Conservation (phyloP, 1,284 basidiomycete genomes). For the Caloboletus firmus region DNA sequence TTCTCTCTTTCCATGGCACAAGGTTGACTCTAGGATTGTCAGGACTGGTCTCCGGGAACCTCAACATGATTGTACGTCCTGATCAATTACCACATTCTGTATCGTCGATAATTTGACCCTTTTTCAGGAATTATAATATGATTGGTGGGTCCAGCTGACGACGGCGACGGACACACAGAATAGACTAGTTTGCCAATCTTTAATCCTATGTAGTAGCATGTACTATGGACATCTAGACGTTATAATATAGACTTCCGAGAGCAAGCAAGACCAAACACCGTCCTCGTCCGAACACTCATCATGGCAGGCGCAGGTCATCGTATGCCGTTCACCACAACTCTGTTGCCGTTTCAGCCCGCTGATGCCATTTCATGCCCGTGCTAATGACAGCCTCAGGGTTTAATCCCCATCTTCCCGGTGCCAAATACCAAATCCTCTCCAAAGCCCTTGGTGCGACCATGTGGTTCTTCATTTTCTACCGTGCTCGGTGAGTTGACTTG, state of each 20-base stretch:
- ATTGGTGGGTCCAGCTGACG: slow-evolving; percentile 80
- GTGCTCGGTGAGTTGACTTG: slow-evolving; percentile 67
- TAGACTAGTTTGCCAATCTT: background rate
- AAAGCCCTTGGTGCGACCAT: slow-evolving; percentile 88
- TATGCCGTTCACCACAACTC: slow-evolving; percentile 12
- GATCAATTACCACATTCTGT: background rate
- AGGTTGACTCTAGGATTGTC: slow-evolving; percentile 4
- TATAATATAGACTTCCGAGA: background rate
- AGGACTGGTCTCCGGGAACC: slow-evolving; percentile 60
- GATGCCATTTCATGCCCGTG: background rate
- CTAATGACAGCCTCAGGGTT: slow-evolving; percentile 62
- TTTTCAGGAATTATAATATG: slow-evolving; percentile 97
- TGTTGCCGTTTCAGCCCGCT: background rate
- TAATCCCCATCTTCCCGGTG: slow-evolving; percentile 79
- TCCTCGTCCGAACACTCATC: slow-evolving; percentile 26
- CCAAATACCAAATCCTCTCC: slow-evolving; percentile 74
- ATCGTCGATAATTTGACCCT: slow-evolving; percentile 60
- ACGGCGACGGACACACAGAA: background rate
- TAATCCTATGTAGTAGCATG: background rate
- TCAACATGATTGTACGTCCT: slow-evolving; percentile 59
- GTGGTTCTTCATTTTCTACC: slow-evolving; percentile 99
- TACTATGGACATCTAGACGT: slow-evolving; percentile 2
- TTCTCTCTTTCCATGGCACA: background rate
- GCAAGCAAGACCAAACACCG: slow-evolving; percentile 32
- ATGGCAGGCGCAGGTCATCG: slow-evolving; percentile 34